Base-by-base conservation (phyloP, 2,329 filamentous ascomycete genomes). In the Bretziella fagacearum region DNA sequence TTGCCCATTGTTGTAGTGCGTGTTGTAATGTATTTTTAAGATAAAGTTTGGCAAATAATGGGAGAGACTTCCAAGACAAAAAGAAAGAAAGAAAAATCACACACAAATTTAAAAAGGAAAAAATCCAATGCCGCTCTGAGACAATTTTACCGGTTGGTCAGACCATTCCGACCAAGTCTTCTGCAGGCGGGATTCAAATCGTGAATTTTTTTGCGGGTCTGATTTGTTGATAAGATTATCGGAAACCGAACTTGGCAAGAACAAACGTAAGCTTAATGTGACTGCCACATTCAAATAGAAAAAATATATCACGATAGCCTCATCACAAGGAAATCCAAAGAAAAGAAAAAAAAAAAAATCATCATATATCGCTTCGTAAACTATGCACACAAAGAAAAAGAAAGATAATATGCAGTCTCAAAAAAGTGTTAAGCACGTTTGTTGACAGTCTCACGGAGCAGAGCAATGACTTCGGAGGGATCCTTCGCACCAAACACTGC, bases 401-500 rank as follows among this genome's bases (percentile, higher is more conserved):
- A n/a, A n/a, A n/a, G n/a, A n/a, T n/a, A n/a, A n/a, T n/a, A n/a
- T n/a, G n/a, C n/a, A n/a, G n/a, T 15, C 20, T 23, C 29, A 32
- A n/a, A 53, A 67, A 52, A 64, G 57, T 59, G 63, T 68, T 29
- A 61, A 64, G 44, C 51, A 56, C 62, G 63, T 56, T 72, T 73
- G 46, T 95, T 76, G 3, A 98, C 87, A 2, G 84, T 74, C 51
- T 81, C 75, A 54, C 86, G 74, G 58, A 98, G 65, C 62, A 82
- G 69, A n/a, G 71, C 65, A 59, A 98, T 95, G 20, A 95, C 86
- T 54, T 91, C 81, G 4, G 74, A 74, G 0, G 91, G 91, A 58
- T 94, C 84, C 58, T 85, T 73, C 15, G 91, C 89, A 29, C 87
- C 86, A 63, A 96, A 98, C 6, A 98, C 86, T 33, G 91, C 91